These are phyloP conservation scores for Beauveria brongniartii DNA, from an alignment of 2,329 filamentous ascomycete species.

Conservation along the genomic window DNA sequence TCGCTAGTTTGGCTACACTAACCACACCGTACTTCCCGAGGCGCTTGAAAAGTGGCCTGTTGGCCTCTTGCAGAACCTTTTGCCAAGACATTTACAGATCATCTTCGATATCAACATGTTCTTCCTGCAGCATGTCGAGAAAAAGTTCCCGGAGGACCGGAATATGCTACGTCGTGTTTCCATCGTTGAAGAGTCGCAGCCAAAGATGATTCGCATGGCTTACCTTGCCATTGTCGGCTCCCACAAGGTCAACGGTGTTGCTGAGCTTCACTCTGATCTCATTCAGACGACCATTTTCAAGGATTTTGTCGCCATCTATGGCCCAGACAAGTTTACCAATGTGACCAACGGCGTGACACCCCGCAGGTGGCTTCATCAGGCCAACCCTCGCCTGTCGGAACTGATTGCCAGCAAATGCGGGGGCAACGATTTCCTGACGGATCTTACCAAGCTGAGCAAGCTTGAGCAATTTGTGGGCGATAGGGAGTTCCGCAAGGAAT, in stretches of 20 bases:
- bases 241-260: conserved; percentile 98
- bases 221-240: conserved; percentile 91
- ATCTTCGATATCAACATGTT: conserved; percentile 97
- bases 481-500: conserved; percentile 84
- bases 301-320: conserved; percentile 93
- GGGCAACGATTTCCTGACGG: conserved; percentile 77
- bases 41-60: conserved; percentile 98
- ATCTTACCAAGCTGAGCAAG: conserved; percentile 78
- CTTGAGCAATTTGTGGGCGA: conserved; percentile 80
- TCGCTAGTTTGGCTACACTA: conserved; percentile 80
- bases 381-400: conserved; percentile 85
- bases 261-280: conserved; percentile 92
- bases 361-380: conserved; percentile 92
- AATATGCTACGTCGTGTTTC: conserved; percentile 84
- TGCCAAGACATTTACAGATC: conserved; percentile 90
- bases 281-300: conserved; percentile 99
- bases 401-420: conserved; percentile 87
- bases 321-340: conserved; percentile 95
- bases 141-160: conserved; percentile 79
- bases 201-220: conserved; percentile 98
- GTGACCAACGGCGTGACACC: conserved; percentile 98
- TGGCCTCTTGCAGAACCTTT: conserved; percentile 79
- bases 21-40: conserved; percentile 95
- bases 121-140: conserved; percentile 88
- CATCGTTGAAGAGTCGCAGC: conserved; percentile 92